These are phyloP conservation scores for Penicillium sp. DNA, from an alignment of 2,329 filamentous ascomycete species.

Conservation along the genomic window DNA sequence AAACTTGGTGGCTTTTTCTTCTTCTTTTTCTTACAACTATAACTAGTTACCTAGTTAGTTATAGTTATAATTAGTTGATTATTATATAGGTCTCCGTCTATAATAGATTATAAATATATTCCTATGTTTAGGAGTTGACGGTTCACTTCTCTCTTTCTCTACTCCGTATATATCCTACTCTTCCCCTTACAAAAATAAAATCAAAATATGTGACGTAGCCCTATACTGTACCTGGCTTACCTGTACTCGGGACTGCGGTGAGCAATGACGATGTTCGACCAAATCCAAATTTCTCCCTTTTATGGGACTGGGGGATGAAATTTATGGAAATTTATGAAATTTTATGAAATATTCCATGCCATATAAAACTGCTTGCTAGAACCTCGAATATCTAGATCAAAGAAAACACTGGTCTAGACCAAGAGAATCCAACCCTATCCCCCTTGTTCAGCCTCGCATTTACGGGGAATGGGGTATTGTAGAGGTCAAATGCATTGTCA, in stretches of 20 bases:
- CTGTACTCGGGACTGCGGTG: background rate
- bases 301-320: too few species aligned
- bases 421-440: background rate
- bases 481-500: background rate
- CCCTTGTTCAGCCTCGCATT: constrained; percentile 1
- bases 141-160: background rate
- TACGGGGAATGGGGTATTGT: background rate
- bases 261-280: background rate
- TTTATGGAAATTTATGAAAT: background rate
- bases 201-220: background rate
- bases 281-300: background rate
- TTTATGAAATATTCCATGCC: background rate
- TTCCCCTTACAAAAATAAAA: background rate
- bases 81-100: background rate
- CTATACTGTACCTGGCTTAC: background rate
- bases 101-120: background rate
- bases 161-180: background rate
- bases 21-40: background rate
- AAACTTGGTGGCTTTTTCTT: background rate
- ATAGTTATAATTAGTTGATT: background rate
- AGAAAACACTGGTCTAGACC: constrained; percentile 2
- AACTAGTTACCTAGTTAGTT: too few species aligned
- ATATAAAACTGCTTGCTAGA: background rate
- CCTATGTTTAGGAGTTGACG: background rate
- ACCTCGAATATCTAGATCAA: background rate